Conservation (phyloP, 331 rosid genomes). For the Telfairia occidentalis region DNA sequence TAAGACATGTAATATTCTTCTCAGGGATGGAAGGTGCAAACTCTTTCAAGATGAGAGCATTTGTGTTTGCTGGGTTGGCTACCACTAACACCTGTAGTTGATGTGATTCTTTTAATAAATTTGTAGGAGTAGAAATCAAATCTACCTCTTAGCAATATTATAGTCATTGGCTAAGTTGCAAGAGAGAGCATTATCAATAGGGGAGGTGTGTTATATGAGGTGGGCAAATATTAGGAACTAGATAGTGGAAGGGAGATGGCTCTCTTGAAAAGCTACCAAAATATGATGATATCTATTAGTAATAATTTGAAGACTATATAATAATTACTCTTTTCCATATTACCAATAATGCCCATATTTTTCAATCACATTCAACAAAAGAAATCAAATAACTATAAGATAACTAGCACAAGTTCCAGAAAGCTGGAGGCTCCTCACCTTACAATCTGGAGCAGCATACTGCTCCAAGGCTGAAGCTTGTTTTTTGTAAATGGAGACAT, state of each 20-base stretch:
- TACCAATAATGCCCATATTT: too few relatives aligned
- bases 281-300: neutral
- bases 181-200: neutral
- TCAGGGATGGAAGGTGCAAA: conserved; percentile 72
- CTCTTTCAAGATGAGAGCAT: conserved; percentile 75
- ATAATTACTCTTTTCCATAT: too few relatives aligned
- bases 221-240: neutral
- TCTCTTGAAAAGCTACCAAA: neutral
- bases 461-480: conserved; percentile 89
- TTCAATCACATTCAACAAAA: too few relatives aligned
- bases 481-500: conserved; percentile 69
- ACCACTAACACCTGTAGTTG: conserved; percentile 64
- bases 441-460: conserved; percentile 76
- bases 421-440: conserved; percentile 29
- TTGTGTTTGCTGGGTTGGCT: conserved; percentile 95
- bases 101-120: conserved; percentile 11
- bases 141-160: neutral
- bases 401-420: neutral
- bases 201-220: neutral
- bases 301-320: neutral
- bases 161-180: neutral
- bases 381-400: neutral
- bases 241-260: neutral
- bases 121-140: neutral
- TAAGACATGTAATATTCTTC: conserved; percentile 73